Percentiles rank a stretch among this genome's conserved stretches.
Evolutionary conservation across 2,329 filamentous ascomycete species (phyloP).

Genomic region (Claviceps arundinis): DNA sequence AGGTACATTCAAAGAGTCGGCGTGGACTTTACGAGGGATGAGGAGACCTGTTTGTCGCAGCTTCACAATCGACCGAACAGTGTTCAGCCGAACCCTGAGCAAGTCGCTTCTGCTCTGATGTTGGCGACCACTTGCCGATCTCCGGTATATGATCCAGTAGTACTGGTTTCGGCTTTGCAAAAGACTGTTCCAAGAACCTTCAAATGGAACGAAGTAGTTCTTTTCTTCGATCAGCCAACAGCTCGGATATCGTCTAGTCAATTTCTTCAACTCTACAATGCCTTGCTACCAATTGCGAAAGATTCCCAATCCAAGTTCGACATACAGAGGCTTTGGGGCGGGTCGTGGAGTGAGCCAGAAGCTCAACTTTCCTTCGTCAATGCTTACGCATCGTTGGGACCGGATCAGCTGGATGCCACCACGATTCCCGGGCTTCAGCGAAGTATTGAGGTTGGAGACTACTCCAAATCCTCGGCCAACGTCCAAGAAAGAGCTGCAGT

Average conservation of each 20-base stretch:
- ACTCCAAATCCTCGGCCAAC: slow-evolving; percentile 33
- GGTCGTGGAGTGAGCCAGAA: slow-evolving; percentile 72
- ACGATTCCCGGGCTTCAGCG: slow-evolving; percentile 71
- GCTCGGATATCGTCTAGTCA: slow-evolving; percentile 65
- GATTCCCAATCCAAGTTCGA: slow-evolving; percentile 46
- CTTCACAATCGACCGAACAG: slow-evolving; percentile 39
- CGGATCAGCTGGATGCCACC: slow-evolving; percentile 67
- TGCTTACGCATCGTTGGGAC: slow-evolving; percentile 65
- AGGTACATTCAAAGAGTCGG: slow-evolving; percentile 64
- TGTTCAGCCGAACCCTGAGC: slow-evolving; percentile 61
- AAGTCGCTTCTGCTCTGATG: slow-evolving; percentile 68
- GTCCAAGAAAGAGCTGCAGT: slow-evolving; percentile 39
- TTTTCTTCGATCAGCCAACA: slow-evolving; percentile 67
- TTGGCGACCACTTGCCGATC: slow-evolving; percentile 48
- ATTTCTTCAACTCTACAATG: slow-evolving; percentile 69
- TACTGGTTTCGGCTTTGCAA: slow-evolving; percentile 49
- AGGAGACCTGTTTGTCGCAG: slow-evolving; percentile 49
- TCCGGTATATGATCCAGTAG: slow-evolving; percentile 35
- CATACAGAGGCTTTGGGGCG: slow-evolving; percentile 82
- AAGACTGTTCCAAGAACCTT: slow-evolving; percentile 50
- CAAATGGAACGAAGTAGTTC: slow-evolving; percentile 58
- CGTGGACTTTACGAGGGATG: slow-evolving; percentile 58
- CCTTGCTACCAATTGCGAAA: slow-evolving; percentile 58
- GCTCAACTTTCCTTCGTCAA: slow-evolving; percentile 90
- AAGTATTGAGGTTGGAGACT: slow-evolving; percentile 55